Conservation (phyloP, 148 eudicot genomes). For the Camellia lanceoleosa region DNA sequence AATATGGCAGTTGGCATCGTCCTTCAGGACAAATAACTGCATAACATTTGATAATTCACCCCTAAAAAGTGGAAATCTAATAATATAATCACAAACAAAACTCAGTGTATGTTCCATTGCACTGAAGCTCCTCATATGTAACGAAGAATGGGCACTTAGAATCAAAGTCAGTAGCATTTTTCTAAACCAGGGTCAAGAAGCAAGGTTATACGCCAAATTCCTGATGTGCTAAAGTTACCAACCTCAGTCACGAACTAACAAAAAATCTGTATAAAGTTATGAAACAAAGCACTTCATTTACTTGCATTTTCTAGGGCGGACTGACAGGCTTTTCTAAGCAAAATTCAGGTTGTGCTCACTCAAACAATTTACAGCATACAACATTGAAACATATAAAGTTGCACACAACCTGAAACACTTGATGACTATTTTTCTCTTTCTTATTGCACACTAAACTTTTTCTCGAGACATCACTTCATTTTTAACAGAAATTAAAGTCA, state of each 20-base stretch:
- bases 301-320: background rate
- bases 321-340: background rate
- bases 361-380: background rate
- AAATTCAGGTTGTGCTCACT: background rate
- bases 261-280: background rate
- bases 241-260: slow-evolving; percentile 2
- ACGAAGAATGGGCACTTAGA: too few species aligned
- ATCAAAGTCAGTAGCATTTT: too few species aligned
- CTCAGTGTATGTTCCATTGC: background rate
- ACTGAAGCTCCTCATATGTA: background rate
- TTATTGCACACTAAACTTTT: background rate
- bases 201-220: too few species aligned
- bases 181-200: too few species aligned
- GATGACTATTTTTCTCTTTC: background rate
- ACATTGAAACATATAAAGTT: background rate
- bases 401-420: background rate
- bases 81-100: background rate
- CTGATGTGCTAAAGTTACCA: background rate
- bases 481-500: background rate
- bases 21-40: background rate
- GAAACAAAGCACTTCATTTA: background rate
- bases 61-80: background rate
- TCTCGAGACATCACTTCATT: background rate
- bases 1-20: slow-evolving; percentile 16
- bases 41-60: background rate